A percentile compares a stretch with the other conserved stretches of the same genome.
Evolutionary conservation across 495 filamentous ascomycete species (phyloP).

Genomic region (Xylaria intraflava): DNA sequence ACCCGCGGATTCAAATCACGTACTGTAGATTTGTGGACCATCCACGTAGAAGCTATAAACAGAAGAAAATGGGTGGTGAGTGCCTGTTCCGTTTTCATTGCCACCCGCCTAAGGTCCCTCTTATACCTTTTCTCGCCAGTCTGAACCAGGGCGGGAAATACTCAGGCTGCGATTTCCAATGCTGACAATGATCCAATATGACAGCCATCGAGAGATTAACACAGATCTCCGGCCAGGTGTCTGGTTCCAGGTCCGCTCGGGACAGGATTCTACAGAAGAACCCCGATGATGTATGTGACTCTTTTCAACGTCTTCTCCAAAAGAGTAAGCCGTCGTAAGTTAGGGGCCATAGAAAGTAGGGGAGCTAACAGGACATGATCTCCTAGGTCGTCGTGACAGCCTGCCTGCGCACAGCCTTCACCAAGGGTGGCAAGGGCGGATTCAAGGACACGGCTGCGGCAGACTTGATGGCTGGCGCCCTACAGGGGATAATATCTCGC

Average conservation of each 20-base stretch:
- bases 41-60: neutral
- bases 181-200: conserved; percentile 12
- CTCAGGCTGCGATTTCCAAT: neutral
- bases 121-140: too few relatives aligned
- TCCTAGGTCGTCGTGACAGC: conserved; percentile 79
- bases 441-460: conserved; percentile 91
- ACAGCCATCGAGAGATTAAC: conserved; percentile 41
- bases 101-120: too few relatives aligned
- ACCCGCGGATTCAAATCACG: conserved; percentile 3
- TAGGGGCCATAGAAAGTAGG: neutral
- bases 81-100: neutral
- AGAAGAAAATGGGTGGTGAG: conserved; percentile 27
- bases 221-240: conserved; percentile 42
- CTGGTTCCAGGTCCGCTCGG: conserved; percentile 34
- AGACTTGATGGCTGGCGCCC: conserved; percentile 79
- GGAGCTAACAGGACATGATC: conserved; percentile 3
- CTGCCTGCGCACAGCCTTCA: conserved; percentile 85
- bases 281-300: conserved; percentile 40
- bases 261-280: conserved; percentile 46
- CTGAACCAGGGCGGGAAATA: neutral
- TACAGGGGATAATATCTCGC: conserved; percentile 72
- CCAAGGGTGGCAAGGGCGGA: conserved; percentile 83
- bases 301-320: neutral
- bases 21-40: conserved; percentile 4
- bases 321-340: neutral